A percentile compares a stretch with the other conserved stretches of the same genome.
Evolutionary conservation across 2,329 filamentous ascomycete species (phyloP).

Genomic region (Pseudogymnoascus sp.): DNA sequence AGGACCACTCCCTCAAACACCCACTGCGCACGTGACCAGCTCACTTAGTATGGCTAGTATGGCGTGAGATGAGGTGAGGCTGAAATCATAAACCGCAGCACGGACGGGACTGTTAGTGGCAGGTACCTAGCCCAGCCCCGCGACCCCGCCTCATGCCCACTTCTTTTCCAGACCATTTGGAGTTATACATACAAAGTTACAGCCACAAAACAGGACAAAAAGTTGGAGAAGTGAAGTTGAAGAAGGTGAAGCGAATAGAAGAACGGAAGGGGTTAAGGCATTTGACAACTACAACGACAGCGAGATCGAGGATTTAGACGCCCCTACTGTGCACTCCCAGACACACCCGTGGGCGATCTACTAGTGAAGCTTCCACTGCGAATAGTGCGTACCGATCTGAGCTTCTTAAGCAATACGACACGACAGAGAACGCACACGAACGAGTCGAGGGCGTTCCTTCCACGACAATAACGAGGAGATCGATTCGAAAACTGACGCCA

Average conservation of each 20-base stretch:
- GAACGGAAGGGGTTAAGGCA: background rate
- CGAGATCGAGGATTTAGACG: background rate
- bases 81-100: background rate
- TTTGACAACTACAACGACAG: background rate
- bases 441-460: background rate
- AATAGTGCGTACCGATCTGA: background rate
- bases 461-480: background rate
- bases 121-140: conserved; percentile 2
- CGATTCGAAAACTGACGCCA: conserved; percentile 12
- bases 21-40: background rate
- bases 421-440: background rate
- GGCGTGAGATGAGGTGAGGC: conserved; percentile 6
- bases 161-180: background rate
- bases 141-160: conserved; percentile 5
- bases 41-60: background rate
- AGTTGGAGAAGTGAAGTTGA: background rate
- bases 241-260: background rate
- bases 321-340: background rate
- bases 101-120: conserved; percentile 1
- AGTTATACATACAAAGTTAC: background rate
- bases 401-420: background rate
- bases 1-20: background rate
- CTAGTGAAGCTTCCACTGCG: background rate
- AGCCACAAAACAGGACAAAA: background rate
- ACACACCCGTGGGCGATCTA: background rate